Evolutionary conservation across 805 yeast species (phyloP), one percentile per base, ranked within the genome.

Genomic region (Tetrapisispora iriomotensis): DNA sequence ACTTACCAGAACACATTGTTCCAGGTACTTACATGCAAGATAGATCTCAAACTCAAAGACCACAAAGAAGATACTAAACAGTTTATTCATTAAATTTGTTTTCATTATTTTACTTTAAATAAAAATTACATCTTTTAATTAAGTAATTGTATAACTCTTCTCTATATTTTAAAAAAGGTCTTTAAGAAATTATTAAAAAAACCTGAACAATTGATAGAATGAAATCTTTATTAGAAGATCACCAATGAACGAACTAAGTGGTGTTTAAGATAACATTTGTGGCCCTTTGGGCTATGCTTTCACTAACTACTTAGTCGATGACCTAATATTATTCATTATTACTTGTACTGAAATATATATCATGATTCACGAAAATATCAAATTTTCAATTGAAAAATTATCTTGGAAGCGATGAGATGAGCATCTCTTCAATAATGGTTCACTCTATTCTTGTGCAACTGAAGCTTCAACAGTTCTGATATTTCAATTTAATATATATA

Each of bases 1-100:
- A 88, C 82, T 79, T 92, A 64, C 98, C 98, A 75, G 94, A 84
- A 72, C 94, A 87, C 74, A 82, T 92, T 70, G 90, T 87, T 71
- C 99, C 99, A 68, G 80, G 83, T 71, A 92, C 99, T 68, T 84
- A 90, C 79, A 84, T 88, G 75, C 87, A 82, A 77, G 86, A 81
- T 64, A 80, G 90, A 67, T 84, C 90, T 67, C 87, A 92, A 69
- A 70, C 72, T 64, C 68, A 74, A 67, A 70, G 75, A 67, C 75
- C 74, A 65, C 72, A 75, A 66, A 72, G 77, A 65, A 65, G 68
- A 59, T 56, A 56, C 63, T 47, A 54, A 48, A 30, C 39, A 15
- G 9, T 5, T 19, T 33, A 19, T 19, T 12, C 14, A 15, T 5
- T 21, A n/a, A 23, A 15, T 20, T 23, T 14, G 15, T 14, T 30